Conservation (phyloP, 2,329 filamentous ascomycete genomes). For the Lithohypha guttulata region DNA sequence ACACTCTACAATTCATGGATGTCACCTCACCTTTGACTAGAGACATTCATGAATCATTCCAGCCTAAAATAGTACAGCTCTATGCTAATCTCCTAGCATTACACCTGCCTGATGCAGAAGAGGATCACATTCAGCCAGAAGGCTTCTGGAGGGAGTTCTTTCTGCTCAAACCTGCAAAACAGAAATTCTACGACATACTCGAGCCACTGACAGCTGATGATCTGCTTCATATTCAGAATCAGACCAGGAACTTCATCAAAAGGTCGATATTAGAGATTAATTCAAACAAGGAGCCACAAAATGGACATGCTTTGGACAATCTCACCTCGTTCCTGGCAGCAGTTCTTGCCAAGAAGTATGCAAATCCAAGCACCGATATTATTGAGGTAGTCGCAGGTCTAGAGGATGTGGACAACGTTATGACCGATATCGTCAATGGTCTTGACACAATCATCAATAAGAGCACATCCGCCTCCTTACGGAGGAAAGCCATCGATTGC, state of each 20-base stretch:
- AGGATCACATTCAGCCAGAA: conserved; percentile 60
- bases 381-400: conserved; percentile 83
- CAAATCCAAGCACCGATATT: conserved; percentile 88
- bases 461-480: conserved; percentile 58
- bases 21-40: conserved; percentile 74
- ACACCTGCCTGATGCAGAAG: conserved; percentile 31
- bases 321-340: conserved; percentile 77
- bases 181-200: conserved; percentile 57
- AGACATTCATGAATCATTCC: conserved; percentile 81
- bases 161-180: conserved; percentile 67
- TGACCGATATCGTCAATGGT: conserved; percentile 76
- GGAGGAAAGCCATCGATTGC: conserved; percentile 69
- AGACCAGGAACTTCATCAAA: conserved; percentile 67
- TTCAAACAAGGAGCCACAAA: conserved; percentile 48
- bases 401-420: conserved; percentile 73
- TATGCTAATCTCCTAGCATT: conserved; percentile 72
- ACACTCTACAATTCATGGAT: no score
- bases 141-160: conserved; percentile 98
- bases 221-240: conserved; percentile 61
- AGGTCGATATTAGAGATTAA: conserved; percentile 62
- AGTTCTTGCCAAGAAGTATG: conserved; percentile 79
- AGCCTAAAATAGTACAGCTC: conserved; percentile 84
- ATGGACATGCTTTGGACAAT: conserved; percentile 81
- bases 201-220: conserved; percentile 61
- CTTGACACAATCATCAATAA: conserved; percentile 75